Evolutionary conservation across 1,284 basidiomycete genomes (phyloP), one percentile per base, ranked within the genome.

Genomic region (Trichosporon asahii): DNA sequence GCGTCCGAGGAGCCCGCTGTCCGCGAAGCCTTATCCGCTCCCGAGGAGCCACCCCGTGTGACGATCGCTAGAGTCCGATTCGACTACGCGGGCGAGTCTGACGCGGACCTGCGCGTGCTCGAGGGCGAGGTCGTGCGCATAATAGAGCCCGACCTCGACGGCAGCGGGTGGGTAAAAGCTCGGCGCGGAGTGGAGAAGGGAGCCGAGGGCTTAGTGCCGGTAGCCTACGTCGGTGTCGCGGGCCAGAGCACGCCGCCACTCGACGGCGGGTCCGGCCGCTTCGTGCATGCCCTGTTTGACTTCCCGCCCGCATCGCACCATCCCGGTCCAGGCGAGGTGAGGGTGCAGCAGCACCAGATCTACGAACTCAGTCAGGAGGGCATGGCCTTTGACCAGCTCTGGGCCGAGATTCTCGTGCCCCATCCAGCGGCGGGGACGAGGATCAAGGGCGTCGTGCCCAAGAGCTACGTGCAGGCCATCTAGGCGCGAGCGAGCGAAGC

Each of bases 331-430:
- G 68, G 69, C 46, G 69, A 74, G 67, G 66, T 68, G 2, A n/a
- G 60, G 7, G 63, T 75, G 27, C 21, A 23, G 6, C 66, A 68
- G 40, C 55, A 70, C 66, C 40, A 37, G 12, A 67, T 75, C 21
- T 73, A 75, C 72, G 74, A 75, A 68, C 72, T 75, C 23, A 68
- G 66, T 8, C 40, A 66, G 64, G 72, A 72, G 60, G 74, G 74
- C n/a, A 69, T 70, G 67, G 66, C 64, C n/a, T 75, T 68, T 35
- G 74, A 73, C 61, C 46, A 72, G 11, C 25, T 66, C 15, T 75
- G 74, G 74, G 68, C 66, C 40, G 74, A 75, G 69, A 60, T 75
- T 5, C 68, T 73, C 35, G 72, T 73, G 4, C 70, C 72, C 8
- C 66, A 66, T 4, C 66, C 68, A 18, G 65, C 65, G 7, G 64